Evolutionary conservation across 2,329 filamentous ascomycete genomes (phyloP), one percentile per base, ranked within the genome.

Genomic region (Parascedosporium putredinis): DNA sequence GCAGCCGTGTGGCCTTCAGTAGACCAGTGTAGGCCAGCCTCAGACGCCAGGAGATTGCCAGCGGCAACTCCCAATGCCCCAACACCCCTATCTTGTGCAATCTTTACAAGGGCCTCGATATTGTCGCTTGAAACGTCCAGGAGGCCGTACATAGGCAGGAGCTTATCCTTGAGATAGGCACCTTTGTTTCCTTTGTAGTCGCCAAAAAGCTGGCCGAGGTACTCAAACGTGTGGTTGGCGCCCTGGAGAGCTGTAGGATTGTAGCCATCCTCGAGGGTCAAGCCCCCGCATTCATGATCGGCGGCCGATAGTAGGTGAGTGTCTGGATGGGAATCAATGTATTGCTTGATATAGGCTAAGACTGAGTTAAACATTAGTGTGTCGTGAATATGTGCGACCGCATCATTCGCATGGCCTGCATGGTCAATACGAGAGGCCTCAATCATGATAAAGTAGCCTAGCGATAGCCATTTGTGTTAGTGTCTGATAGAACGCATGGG

Each of bases 371-470:
- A 59, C 54, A 59, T 58, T 50, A 59, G 51, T 20, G 55, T 56
- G 36, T 59, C 56, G 51, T 56, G 53, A 29, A 59, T 33, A 47
- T 59, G 56, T 31, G 52, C 53, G 6, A 53, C 52, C 4, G 53
- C 54, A 47, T 59, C 56, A 44, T 58, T 57, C 51, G 54, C 52
- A 47, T 58, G 55, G 12, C 49, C 57, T 8, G 56, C 56, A 45
- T 59, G 56, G 45, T 56, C 56, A 23, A 59, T 55, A 34, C 56
- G 54, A 18, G 56, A 58, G 6, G 57, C 57, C 50, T 58, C 57
- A 18, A 58, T 52, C 56, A 58, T 58, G 56, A 59, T 51, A 45
- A 58, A 59, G 43, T 51, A 59, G 14, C 56, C 57, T 42, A 52
- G 52, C 18, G 50, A 22, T 7, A 20, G 7, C 4, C 7, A 23